Base-by-base conservation (phyloP, 225 moss, liverwort and hornwort species). In the Pseudoscleropodium purum region DNA sequence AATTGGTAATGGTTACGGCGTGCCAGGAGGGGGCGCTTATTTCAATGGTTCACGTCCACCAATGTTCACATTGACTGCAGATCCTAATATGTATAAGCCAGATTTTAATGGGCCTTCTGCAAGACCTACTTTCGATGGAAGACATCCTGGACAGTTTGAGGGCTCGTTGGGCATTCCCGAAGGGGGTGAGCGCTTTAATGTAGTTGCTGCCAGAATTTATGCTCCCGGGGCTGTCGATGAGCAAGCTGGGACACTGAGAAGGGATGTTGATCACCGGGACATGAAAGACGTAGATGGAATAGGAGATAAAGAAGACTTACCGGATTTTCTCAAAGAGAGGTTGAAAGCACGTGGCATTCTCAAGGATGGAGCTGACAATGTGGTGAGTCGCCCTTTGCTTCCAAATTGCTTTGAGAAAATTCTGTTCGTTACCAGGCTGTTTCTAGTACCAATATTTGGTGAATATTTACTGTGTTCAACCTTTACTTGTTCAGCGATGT, bases 1-100 rank as follows among this genome's bases (percentile, higher is more conserved):
- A 91, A 96, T 96, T 89, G 97, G 98, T 85, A 98, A 98, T 90
- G 98, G 98, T 79, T 98, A 97, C 87, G 98, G 98, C 91, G 88
- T 98, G 82, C 98, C 98, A 54, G 97, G 97, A 92, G 97, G 98
- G 88, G 95, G 96, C 60, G 94, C 96, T 76, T 98, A 97, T 91
- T 94, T 92, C 91, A 97, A 92, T 93, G 93, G 90, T 80, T 89
- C 63, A 75, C 95, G 97, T 76, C 94, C 96, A 90, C 94, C 98
- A 68, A 96, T 97, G 95, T 98, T 96, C 85, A 94, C 94, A 60
- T 91, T 96, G 91, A 89, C 95, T 93, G 93, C 91, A 84, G 95
- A 93, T 90, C 89, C 93, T 90, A 87, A 84, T 87, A 83, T 91
- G 63, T 96, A 92, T 91, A 92, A 88, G 83, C 91, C 90, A 61